Evolutionary conservation across 257 asterid genomes (phyloP), one percentile per base, ranked within the genome.

Genomic region (Salvia rosmarinus): DNA sequence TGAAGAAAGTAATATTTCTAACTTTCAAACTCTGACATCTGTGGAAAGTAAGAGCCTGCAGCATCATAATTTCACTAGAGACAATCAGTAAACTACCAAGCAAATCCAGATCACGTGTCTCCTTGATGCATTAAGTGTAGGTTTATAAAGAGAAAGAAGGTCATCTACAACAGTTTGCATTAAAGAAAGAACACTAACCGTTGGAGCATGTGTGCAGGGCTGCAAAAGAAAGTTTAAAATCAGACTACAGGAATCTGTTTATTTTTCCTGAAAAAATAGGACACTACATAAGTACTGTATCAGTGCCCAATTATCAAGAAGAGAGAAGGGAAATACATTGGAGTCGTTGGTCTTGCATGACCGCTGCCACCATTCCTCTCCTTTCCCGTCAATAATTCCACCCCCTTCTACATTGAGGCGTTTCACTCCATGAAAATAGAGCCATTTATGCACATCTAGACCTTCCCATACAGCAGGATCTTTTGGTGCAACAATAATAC

Each of bases 121-220:
- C 16, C 30, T n/a, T 1, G 9, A 64, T 17, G 54, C 9, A 47
- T 11, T 32, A 66, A 16, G 4, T 51, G 52, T 8, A 61, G 40
- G 20, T 9, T 4, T 21, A 47, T 35, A 5, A 43, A 43, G 16
- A 34, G 30, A 52, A 2, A 7, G 1, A 8, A n/a, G 14, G n/a
- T 28, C 39, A 30, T 52, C 3, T 32, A 9, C 9, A 8, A 8
- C 20, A 46, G 56, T 21, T 20, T 35, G 54, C 34, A 37, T 39
- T n/a, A 57, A 37, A n/a, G n/a, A n/a, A n/a, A n/a, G n/a, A n/a
- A n/a, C 30, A 78, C 91, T 84, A 60, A 90, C 98, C 77, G 89
- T 88, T 78, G 98, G 96, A 50, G 96, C 96, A 65, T 76, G 91
- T n/a, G 76, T 80, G 78, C 96, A 90, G 12, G 87, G 98, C 98